These are phyloP conservation scores for Eutrema heterophyllum DNA, from an alignment of 345 rosid genomes.

Conservation along the genomic window DNA sequence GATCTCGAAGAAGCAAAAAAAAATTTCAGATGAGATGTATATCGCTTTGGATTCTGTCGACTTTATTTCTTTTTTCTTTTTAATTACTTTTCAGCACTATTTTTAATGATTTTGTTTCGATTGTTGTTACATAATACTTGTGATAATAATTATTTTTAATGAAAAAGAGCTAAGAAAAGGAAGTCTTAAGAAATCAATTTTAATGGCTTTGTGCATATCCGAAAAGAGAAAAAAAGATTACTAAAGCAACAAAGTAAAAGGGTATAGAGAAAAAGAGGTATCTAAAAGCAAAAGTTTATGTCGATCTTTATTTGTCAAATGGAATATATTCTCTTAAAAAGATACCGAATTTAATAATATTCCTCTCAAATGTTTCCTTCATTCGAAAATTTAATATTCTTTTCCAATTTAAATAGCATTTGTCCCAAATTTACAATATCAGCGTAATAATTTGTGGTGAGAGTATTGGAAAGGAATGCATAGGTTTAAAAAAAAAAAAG, in stretches of 20 bases:
- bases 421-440: not conserved
- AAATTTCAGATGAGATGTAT: constrained; percentile 15
- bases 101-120: constrained; percentile 23
- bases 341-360: not conserved
- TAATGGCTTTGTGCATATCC: constrained; percentile 19
- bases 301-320: constrained; percentile 24
- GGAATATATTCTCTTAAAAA: constrained; percentile 21
- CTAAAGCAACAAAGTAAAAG: constrained; percentile 24
- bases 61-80: not conserved
- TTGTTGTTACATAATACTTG: constrained; percentile 30
- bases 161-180: constrained; percentile 3
- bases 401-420: not conserved
- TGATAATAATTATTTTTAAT: constrained; percentile 15
- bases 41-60: constrained; percentile 29
- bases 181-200: not conserved
- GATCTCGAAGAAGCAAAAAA: constrained; percentile 19
- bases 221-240: constrained; percentile 10
- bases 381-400: not conserved
- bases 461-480: not conserved
- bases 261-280: constrained; percentile 5
- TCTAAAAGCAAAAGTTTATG: constrained; percentile 26
- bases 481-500: too few species aligned
- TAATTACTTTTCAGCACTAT: constrained; percentile 12
- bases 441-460: not conserved
- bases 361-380: not conserved